A percentile compares a stretch with the other conserved stretches of the same genome.
Evolutionary conservation across 345 rosid species (phyloP).

Genomic region (Populus ilicifolia): DNA sequence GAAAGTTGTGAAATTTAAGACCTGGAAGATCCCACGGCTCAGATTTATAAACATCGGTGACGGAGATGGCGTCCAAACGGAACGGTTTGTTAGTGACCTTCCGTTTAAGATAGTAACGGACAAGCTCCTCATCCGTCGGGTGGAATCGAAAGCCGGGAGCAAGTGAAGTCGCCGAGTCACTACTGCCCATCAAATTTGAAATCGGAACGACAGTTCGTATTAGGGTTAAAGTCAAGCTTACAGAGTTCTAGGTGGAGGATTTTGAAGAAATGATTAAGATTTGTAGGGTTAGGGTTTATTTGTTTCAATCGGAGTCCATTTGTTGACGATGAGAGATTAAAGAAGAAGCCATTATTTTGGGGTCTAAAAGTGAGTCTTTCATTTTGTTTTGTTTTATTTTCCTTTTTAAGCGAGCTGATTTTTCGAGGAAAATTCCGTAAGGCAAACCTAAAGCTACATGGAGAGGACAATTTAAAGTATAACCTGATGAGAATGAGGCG

Average conservation of each 20-base stretch:
- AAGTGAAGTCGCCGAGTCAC: conserved; percentile 46
- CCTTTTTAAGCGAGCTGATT: neutral
- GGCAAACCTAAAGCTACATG: neutral
- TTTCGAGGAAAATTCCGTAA: neutral
- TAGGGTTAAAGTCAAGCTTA: neutral
- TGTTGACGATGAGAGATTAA: neutral
- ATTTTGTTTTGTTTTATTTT: neutral
- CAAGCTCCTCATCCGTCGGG: conserved; percentile 92
- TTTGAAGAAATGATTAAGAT: neutral
- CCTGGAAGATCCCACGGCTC: conserved; percentile 99
- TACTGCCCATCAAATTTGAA: conserved; percentile 41
- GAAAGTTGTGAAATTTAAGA: conserved; percentile 6
- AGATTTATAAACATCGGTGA: conserved; percentile 63
- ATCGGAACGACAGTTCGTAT: neutral
- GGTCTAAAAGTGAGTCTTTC: neutral
- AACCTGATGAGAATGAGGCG: neutral
- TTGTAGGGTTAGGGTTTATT: neutral
- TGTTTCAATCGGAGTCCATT: neutral
- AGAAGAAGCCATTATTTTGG: conserved; percentile 1
- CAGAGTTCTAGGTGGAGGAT: neutral
- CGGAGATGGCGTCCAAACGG: conserved; percentile 69
- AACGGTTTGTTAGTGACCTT: conserved; percentile 70
- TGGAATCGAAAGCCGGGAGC: conserved; percentile 95
- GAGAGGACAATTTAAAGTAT: neutral
- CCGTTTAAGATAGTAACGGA: conserved; percentile 84